Conservation (phyloP, 2,329 filamentous ascomycete genomes). For the Ophiocordyceps australis region DNA sequence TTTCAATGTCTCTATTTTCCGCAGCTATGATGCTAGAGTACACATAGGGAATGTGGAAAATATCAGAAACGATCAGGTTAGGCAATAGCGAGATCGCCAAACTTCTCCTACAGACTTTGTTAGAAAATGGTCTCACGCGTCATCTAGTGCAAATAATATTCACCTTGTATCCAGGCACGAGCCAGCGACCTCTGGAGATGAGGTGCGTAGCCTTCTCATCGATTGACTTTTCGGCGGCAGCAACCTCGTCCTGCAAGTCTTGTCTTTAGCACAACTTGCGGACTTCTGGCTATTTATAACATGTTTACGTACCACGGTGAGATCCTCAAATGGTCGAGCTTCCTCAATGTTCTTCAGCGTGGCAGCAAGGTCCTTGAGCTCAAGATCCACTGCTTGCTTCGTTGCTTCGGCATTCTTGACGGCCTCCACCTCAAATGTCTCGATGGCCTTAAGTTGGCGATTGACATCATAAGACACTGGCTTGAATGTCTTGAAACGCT, state of each 20-base stretch:
- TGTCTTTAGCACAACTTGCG: constrained; percentile 7
- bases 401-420: constrained; percentile 94
- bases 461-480: constrained; percentile 80
- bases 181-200: constrained; percentile 96
- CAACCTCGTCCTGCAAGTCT: constrained; percentile 66
- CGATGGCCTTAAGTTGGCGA: constrained; percentile 94
- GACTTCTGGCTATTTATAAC: neutral
- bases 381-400: constrained; percentile 87
- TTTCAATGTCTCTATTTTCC: constrained; percentile 17
- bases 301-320: constrained; percentile 71
- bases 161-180: constrained; percentile 97
- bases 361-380: constrained; percentile 85
- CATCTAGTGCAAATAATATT: constrained; percentile 12
- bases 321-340: constrained; percentile 86
- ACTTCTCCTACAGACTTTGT: constrained; percentile 66
- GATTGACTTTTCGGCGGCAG: constrained; percentile 84
- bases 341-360: constrained; percentile 95
- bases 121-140: constrained; percentile 15
- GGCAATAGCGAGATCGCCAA: constrained; percentile 88
- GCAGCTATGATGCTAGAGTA: constrained; percentile 58
- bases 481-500: constrained; percentile 83
- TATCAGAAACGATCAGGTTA: constrained; percentile 36
- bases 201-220: constrained; percentile 91
- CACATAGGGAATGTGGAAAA: constrained; percentile 32
- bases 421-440: constrained; percentile 93